A percentile compares a stretch with the other conserved stretches of the same genome.
Evolutionary conservation across 345 rosid species (phyloP).

Genomic region (Atalantia buxifolia): DNA sequence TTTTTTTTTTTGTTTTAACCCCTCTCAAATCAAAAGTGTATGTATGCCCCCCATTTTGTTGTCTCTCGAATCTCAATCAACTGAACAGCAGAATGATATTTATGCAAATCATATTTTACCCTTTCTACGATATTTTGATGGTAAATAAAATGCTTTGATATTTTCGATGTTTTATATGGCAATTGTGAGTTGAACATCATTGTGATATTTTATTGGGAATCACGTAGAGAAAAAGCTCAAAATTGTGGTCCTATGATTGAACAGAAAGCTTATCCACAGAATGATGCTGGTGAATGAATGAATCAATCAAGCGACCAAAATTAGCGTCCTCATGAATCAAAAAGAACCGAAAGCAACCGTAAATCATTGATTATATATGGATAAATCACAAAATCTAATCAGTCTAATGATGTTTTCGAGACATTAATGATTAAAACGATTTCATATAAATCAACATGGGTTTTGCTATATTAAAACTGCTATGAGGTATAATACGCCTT

Average conservation of each 20-base stretch:
- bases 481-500: too few species aligned
- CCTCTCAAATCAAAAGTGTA: too few species aligned
- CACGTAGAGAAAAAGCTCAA: neutral
- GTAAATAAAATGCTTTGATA: neutral
- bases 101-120: too few species aligned
- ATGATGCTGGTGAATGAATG: slow-evolving; percentile 1
- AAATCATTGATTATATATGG: slow-evolving; percentile 5
- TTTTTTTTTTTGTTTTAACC: too few species aligned
- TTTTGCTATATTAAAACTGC: too few species aligned
- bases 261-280: neutral
- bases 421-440: neutral
- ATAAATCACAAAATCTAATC: neutral
- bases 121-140: neutral
- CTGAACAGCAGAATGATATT: too few species aligned
- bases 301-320: neutral
- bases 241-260: slow-evolving; percentile 8
- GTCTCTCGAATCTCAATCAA: too few species aligned
- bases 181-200: neutral
- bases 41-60: too few species aligned
- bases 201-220: neutral
- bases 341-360: slow-evolving; percentile 49
- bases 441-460: neutral
- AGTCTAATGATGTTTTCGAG: neutral
- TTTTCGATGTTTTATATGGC: neutral
- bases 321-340: neutral